Evolutionary conservation across 2,329 filamentous ascomycete genomes (phyloP), one percentile per base, ranked within the genome.

Genomic region (Calonectria hongkongensis): DNA sequence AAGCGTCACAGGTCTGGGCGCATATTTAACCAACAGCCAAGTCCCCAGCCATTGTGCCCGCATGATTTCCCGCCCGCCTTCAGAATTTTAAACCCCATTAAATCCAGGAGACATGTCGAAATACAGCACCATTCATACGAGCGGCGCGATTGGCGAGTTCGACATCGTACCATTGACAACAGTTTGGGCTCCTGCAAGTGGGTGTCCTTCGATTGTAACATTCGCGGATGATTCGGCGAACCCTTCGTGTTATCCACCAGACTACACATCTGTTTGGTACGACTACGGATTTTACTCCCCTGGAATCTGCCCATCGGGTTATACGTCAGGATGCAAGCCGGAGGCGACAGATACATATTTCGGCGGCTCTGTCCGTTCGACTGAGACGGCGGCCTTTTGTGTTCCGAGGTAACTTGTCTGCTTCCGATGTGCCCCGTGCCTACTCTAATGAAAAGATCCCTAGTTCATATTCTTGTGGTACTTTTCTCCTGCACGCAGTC

Each of bases 271-370:
- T 15, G 54, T 60, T 39, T 60, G 54, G 54, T 60, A 60, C 54
- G 2, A 2, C 33, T 60, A 60, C 54, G 54, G 54, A 21, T 60
- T 60, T 39, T 60, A 60, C 36, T 60, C 54, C 3, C 54, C 54
- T 5, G 54, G 12, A 13, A 27, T 60, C 33, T 60, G 54, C 33
- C 54, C 54, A 4, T 60, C 54, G 5, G 54, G 54, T 6, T 60
- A 60, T 21, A 60, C 54, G 21, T 60, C 54, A 18, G 54, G 54
- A 36, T 60, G 54, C 54, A 60, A 60, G 8, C 54, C 54, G 10
- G 10, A 39, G 15, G 54, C 54, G 15, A 60, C 54, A 18, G 54
- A 41, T 18, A 41, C 54, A 10, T 27, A 41, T 21, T 60, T 27
- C 27, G 54, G 54, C 18, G 54, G 54, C 9, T 18, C 54, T 16